These are phyloP conservation scores for Rhizopogon vinicolor DNA, from an alignment of 768 basidiomycete species.

Conservation along the genomic window DNA sequence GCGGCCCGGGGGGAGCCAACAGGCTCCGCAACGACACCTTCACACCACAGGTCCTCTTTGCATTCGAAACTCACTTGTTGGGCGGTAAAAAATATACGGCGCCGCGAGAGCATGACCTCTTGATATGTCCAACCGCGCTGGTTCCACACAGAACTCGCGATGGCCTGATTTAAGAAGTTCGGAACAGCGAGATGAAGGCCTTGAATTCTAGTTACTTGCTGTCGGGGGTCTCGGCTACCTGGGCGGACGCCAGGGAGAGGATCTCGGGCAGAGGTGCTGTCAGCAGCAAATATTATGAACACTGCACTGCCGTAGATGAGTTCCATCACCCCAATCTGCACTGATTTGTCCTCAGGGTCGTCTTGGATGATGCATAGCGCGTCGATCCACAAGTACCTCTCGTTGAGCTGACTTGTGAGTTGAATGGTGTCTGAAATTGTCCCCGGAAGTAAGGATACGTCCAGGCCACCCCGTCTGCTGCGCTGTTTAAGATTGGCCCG, in stretches of 20 bases:
- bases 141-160: slow-evolving; percentile 8
- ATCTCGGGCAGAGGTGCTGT: background rate
- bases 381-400: slow-evolving; percentile 5
- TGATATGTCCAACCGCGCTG: slow-evolving; percentile 20
- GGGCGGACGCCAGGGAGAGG: background rate
- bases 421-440: slow-evolving; percentile 1
- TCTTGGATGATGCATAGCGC: slow-evolving; percentile 6
- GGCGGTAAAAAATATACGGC: slow-evolving; percentile 15
- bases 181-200: slow-evolving; percentile 15
- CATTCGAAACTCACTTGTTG: slow-evolving; percentile 17
- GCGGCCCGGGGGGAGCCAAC: too few relatives aligned
- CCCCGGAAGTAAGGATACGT: background rate
- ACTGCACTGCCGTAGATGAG: background rate
- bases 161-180: slow-evolving; percentile 6
- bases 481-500: background rate
- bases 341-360: background rate
- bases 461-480: background rate
- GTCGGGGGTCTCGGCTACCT: slow-evolving; percentile 6
- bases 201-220: slow-evolving; percentile 13
- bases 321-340: slow-evolving; percentile 1
- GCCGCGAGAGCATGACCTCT: slow-evolving; percentile 13
- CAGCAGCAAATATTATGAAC: background rate
- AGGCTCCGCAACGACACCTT: slow-evolving; percentile 14
- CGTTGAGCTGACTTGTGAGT: background rate
- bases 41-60: slow-evolving; percentile 15